These are phyloP conservation scores for Pythium insidiosum DNA, from an alignment of 352 stramenopile species.

Conservation along the genomic window DNA sequence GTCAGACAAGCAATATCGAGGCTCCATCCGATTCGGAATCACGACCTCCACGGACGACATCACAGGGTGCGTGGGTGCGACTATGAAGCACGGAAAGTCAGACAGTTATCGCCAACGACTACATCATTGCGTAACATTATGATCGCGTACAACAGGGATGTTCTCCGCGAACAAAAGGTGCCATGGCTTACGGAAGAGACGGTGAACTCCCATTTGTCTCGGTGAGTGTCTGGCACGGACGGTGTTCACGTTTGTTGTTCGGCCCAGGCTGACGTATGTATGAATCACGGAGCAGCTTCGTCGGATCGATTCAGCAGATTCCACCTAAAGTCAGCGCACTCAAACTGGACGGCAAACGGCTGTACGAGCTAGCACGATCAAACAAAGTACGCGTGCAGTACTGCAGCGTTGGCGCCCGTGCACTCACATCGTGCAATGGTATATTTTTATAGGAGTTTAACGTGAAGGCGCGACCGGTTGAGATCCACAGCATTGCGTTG, in stretches of 20 bases:
- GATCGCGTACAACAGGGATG: conserved; percentile 16
- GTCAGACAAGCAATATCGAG: conserved; percentile 69
- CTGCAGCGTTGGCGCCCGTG: too few species aligned
- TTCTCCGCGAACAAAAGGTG: conserved; percentile 37
- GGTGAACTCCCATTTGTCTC: conserved; percentile 28
- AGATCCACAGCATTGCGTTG: conserved; percentile 56
- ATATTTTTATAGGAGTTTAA: conserved; percentile 32
- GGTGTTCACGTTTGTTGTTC: neutral
- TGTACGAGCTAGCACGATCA: conserved; percentile 63
- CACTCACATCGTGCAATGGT: too few species aligned
- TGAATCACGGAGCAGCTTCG: too few species aligned
- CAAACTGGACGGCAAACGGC: conserved; percentile 64
- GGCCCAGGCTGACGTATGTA: too few species aligned
- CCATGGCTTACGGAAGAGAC: conserved; percentile 44
- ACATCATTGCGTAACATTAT: too few species aligned
- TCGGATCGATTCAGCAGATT: conserved; percentile 67
- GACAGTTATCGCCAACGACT: neutral
- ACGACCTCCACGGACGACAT: conserved; percentile 80
- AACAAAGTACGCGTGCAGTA: conserved; percentile 59
- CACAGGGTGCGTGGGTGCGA: conserved; percentile 29
- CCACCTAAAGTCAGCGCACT: conserved; percentile 76
- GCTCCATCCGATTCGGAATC: conserved; percentile 65
- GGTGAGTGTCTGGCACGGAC: conserved; percentile 16
- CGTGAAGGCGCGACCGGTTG: conserved; percentile 44
- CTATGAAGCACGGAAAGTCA: neutral